phyloP scores from a whole-genome alignment of 352 stramenopile genomes.

The Pythium scleroteichum region DNA sequence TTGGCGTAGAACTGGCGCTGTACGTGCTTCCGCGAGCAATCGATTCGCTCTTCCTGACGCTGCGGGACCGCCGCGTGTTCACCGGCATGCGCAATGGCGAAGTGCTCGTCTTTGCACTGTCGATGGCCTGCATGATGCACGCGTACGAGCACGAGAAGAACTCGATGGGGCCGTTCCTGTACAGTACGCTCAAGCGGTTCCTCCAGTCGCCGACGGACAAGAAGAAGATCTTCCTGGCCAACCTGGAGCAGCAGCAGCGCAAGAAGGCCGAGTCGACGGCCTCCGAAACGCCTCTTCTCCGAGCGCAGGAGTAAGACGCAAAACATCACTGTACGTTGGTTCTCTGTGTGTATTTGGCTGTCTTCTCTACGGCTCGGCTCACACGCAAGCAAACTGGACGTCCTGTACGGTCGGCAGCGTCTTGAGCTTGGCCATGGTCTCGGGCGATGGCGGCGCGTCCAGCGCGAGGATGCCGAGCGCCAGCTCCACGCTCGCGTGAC shows the following conservation, averaged over 20 bases:
- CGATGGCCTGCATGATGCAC: slow-evolving; percentile 85
- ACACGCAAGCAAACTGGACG: slow-evolving; percentile 70
- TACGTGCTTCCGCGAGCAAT: slow-evolving; percentile 78
- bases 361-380: slow-evolving; percentile 9
- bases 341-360: background rate
- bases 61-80: slow-evolving; percentile 69
- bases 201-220: slow-evolving; percentile 72
- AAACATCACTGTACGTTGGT: too few species aligned
- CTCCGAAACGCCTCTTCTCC: background rate
- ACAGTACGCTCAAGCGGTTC: slow-evolving; percentile 76
- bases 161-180: slow-evolving; percentile 63
- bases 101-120: slow-evolving; percentile 71
- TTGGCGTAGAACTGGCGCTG: slow-evolving; percentile 60
- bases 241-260: slow-evolving; percentile 24
- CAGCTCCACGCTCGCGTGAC: slow-evolving; percentile 55
- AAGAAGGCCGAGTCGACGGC: background rate
- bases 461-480: slow-evolving; percentile 77
- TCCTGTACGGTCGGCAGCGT: slow-evolving; percentile 60
- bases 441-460: slow-evolving; percentile 50
- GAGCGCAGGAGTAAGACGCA: slow-evolving; percentile 2
- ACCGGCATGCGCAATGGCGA: slow-evolving; percentile 70
- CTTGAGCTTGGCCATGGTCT: slow-evolving; percentile 67
- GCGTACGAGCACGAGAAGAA: slow-evolving; percentile 82
- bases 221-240: slow-evolving; percentile 56
- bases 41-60: slow-evolving; percentile 77